phyloP scores from a whole-genome alignment of 352 stramenopile genomes.

The Phytophthora idaei region DNA sequence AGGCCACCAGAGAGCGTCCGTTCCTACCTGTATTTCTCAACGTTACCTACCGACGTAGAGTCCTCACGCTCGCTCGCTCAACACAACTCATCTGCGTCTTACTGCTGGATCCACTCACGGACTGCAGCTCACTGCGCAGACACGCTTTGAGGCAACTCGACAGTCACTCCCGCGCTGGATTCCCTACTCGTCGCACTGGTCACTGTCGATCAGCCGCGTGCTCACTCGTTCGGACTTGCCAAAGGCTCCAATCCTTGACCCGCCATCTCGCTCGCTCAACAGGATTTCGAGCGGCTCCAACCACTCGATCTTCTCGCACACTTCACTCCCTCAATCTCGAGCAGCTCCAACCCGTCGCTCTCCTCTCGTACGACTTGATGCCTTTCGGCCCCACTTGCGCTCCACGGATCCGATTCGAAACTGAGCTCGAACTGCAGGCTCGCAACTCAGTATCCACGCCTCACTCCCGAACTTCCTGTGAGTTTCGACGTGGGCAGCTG shows the following conservation, averaged over 20 bases:
- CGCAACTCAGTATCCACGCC: not conserved
- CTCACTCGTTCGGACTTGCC: not conserved
- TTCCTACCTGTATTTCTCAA: not conserved
- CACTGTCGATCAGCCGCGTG: not conserved
- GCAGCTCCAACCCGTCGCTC: too few species aligned
- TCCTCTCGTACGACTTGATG: too few species aligned
- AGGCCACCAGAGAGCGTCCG: not conserved
- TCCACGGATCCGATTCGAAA: not conserved
- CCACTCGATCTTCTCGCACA: too few species aligned
- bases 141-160: not conserved
- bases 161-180: not conserved
- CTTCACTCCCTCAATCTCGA: too few species aligned
- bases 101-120: not conserved
- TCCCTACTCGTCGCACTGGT: not conserved
- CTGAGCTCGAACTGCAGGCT: not conserved
- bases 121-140: not conserved
- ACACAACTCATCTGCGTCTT: not conserved
- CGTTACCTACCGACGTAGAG: too few species aligned
- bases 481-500: not conserved
- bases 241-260: not conserved
- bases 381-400: not conserved
- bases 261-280: too few species aligned
- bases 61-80: not conserved
- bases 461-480: not conserved
- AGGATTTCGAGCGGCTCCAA: too few species aligned